These are phyloP conservation scores for Fusarium siculi DNA, from an alignment of 2,329 filamentous ascomycete species.

Conservation along the genomic window DNA sequence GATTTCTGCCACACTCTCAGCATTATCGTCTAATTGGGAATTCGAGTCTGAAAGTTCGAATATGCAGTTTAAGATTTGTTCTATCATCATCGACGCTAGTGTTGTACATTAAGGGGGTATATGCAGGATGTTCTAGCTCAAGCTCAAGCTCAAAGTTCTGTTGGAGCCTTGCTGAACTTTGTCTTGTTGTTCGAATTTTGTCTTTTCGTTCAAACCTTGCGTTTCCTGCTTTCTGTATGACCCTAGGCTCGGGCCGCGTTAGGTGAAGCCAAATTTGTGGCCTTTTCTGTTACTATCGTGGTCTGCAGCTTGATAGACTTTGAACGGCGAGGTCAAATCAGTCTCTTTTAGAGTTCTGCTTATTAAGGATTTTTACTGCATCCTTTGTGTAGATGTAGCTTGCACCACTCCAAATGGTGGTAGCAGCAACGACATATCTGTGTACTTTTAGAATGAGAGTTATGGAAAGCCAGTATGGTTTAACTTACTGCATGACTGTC, in stretches of 20 bases:
- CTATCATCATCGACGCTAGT: conserved; percentile 6
- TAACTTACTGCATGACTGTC: conserved; percentile 71
- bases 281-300: not conserved
- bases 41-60: not conserved
- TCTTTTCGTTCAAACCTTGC: not conserved
- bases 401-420: conserved; percentile 92
- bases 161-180: not conserved
- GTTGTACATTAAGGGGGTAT: conserved; percentile 12
- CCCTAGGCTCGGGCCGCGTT: not conserved
- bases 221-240: not conserved
- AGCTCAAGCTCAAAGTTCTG: conserved; percentile 26
- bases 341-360: conserved; percentile 37
- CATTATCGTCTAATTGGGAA: not conserved
- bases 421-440: conserved; percentile 86
- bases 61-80: conserved; percentile 7
- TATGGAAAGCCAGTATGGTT: not conserved
- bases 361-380: conserved; percentile 83
- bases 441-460: not conserved
- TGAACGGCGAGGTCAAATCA: conserved; percentile 1
- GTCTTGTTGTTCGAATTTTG: not conserved
- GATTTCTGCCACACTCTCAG: not conserved
- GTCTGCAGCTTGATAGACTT: not conserved
- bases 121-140: conserved; percentile 1
- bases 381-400: conserved; percentile 93
- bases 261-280: conserved; percentile 4